Percentiles rank a stretch among this genome's conserved stretches.
Conservation (phyloP, 768 basidiomycete species). For the Phanerodontia chrysosporium region DNA sequence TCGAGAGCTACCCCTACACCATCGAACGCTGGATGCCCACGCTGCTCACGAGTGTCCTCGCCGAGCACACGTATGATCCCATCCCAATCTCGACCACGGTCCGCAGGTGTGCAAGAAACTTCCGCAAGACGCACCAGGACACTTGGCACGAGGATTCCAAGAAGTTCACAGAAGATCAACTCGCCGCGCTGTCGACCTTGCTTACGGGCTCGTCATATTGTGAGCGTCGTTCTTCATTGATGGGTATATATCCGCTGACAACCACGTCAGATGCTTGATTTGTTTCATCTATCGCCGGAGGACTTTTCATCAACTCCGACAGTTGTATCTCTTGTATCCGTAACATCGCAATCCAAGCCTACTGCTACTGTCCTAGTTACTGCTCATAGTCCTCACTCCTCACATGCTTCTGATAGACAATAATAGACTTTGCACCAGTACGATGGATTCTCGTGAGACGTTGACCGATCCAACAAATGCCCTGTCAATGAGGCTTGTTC, state of each 20-base stretch:
- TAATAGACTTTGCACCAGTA: neutral
- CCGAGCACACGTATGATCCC: conserved; percentile 84
- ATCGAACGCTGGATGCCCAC: conserved; percentile 93
- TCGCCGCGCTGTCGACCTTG: conserved; percentile 76
- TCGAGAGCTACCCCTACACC: conserved; percentile 94
- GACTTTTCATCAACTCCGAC: neutral
- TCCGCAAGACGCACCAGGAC: conserved; percentile 81
- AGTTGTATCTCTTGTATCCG: neutral
- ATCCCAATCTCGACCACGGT: conserved; percentile 85
- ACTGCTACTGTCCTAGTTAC: neutral
- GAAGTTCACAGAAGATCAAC: conserved; percentile 82
- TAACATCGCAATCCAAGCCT: neutral
- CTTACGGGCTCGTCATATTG: conserved; percentile 84
- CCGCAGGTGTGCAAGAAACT: conserved; percentile 72
- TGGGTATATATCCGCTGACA: neutral
- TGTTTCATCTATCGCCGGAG: neutral
- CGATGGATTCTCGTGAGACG: too few relatives aligned
- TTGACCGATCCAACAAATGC: too few relatives aligned
- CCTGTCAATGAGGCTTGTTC: too few relatives aligned
- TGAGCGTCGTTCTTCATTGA: conserved; percentile 29
- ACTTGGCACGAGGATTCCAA: conserved; percentile 89
- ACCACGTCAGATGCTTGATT: conserved; percentile 16
- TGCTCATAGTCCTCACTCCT: too few relatives aligned
- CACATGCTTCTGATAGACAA: neutral
- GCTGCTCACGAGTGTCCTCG: conserved; percentile 71